A percentile compares a stretch with the other conserved stretches of the same genome.
Evolutionary conservation across 768 basidiomycete genomes (phyloP).

Genomic region (Asterophora lycoperdoides): DNA sequence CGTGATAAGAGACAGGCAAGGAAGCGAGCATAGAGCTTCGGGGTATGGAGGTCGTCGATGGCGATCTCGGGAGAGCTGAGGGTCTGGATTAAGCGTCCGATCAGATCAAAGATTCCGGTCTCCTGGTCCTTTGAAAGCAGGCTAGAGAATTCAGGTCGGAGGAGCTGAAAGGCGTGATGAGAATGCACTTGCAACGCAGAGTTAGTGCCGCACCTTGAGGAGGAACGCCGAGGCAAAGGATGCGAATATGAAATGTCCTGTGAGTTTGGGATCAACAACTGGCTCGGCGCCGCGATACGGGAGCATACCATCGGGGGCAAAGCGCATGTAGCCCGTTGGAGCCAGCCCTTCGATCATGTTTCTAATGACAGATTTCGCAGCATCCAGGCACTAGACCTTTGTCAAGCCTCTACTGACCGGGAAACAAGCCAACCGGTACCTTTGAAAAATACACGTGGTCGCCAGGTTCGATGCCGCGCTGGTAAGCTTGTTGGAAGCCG

Average conservation of each 20-base stretch:
- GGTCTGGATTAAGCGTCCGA: constrained; percentile 67
- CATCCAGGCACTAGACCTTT: constrained; percentile 54
- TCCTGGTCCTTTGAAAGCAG: constrained; percentile 60
- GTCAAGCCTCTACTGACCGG: constrained; percentile 4
- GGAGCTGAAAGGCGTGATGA: constrained; percentile 38
- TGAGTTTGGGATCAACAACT: not conserved
- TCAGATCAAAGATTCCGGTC: constrained; percentile 66
- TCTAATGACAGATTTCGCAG: constrained; percentile 63
- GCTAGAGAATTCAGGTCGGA: constrained; percentile 69
- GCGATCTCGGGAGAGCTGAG: constrained; percentile 69
- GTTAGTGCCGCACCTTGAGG: constrained; percentile 52
- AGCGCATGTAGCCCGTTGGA: constrained; percentile 73
- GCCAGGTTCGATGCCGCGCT: constrained; percentile 57
- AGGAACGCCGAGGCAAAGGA: constrained; percentile 82
- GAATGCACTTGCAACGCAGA: not conserved
- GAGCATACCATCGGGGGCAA: constrained; percentile 65
- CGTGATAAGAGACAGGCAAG: constrained; percentile 65
- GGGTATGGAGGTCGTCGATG: constrained; percentile 79
- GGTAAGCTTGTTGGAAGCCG: constrained; percentile 79
- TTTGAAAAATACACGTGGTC: constrained; percentile 67
- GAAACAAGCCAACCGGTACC: constrained; percentile 31
- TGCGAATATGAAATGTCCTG: constrained; percentile 74
- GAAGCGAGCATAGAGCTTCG: constrained; percentile 77
- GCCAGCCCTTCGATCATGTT: constrained; percentile 62
- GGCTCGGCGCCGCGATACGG: not conserved